Base-by-base conservation (phyloP, 1,139 yeast genomes). In the Suzukiozyma palmioleophila region DNA sequence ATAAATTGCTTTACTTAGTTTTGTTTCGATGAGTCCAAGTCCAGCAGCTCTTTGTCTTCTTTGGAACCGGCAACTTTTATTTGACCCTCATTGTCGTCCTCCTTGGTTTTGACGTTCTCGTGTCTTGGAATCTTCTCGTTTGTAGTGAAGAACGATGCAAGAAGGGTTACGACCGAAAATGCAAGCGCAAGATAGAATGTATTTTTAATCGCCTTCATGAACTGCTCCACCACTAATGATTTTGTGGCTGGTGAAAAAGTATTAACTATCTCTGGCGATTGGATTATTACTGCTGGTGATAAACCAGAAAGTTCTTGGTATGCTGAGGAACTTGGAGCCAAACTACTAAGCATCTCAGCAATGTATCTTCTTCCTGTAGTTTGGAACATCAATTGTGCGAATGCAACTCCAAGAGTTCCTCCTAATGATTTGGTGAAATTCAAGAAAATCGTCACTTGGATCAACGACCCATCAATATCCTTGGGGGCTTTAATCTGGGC, bases 401-500 rank as follows among this genome's bases (percentile, higher is more conserved):
- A 45, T 8, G 69, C 59, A 15, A 71, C 63, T 14, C 79, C 75
- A 26, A 77, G 41, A 1, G 76, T 69, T 15, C 79, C 79, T 30
- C 78, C 80, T 9, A 68, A 39, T 2, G 77, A 60, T 46, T 78
- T 66, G 28, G 60, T 49, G 47, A 78, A 75, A 46, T 73, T 73
- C 37, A 72, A 47, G 43, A 74, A 64, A 1, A 79, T 57, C 1
- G 81, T 77, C 1, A 75, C 67, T 44, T 75, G 50, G 38, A 79
- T 73, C 35, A 74, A 60, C 0, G 78, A 67, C 3, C 84, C 84
- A 3, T 68, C 66, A 9, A 65, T 50, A 25, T 63, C 51, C 24
- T 65, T 67, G 2, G 85, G 84, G 1, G 83, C 78, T 32, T 65
- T 60, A 26, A 81, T 52, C 52, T 82, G 88, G 7, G 75, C 69